Evolutionary conservation across 164 flowering plant species (phyloP).

Genomic region (grape (Vitis vinifera)): ASM3070453v1 NC_081808.1:2915501-2916000

Average conservation of each 20-base stretch:
- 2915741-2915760: conserved; percentile 43
- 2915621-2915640: too few species aligned
- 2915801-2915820: conserved; percentile 31
- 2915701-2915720: neutral
- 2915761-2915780: conserved; percentile 45
- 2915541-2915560: neutral
- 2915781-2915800: conserved; percentile 44
- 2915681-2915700: neutral
- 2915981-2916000: neutral
- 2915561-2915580: too few species aligned
- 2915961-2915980: neutral
- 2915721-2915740: conserved; percentile 31
- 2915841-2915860: conserved; percentile 41
- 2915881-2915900: conserved; percentile 48
- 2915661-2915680: neutral
- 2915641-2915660: neutral
- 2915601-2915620: too few species aligned
- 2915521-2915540: neutral
- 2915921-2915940: conserved; percentile 39
- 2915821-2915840: conserved; percentile 50
- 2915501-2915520: neutral
- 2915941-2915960: conserved; percentile 18
- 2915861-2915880: conserved; percentile 39
- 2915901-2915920: conserved; percentile 50
- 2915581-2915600: too few species aligned